Conservation (phyloP, 257 asterid species). For the Primulina tabacum region DNA sequence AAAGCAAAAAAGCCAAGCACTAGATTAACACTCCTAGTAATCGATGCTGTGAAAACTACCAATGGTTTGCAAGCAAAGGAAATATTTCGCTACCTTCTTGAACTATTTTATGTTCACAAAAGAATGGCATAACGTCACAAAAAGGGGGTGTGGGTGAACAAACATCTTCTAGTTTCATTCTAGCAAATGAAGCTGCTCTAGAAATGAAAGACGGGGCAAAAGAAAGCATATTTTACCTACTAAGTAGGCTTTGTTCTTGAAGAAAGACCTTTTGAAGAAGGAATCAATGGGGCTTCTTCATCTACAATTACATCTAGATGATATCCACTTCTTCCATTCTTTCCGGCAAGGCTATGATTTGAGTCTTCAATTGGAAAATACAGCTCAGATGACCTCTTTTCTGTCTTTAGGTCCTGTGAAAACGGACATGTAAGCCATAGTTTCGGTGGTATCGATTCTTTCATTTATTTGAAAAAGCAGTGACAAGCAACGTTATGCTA, state of each 20-base stretch:
- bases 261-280: constrained; percentile 42
- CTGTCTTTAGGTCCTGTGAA: constrained; percentile 33
- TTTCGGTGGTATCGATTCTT: neutral
- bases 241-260: constrained; percentile 52
- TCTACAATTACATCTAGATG: constrained; percentile 36
- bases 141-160: constrained; percentile 3
- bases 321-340: constrained; percentile 36
- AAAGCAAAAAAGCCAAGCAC: neutral
- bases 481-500: neutral
- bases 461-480: neutral
- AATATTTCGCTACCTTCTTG: constrained; percentile 26
- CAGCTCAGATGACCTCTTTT: constrained; percentile 35
- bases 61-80: constrained; percentile 1
- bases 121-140: constrained; percentile 28
- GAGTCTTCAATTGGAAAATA: constrained; percentile 35
- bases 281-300: constrained; percentile 51
- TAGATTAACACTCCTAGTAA: neutral
- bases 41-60: constrained; percentile 12
- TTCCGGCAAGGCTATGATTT: constrained; percentile 30
- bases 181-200: constrained; percentile 26
- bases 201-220: constrained; percentile 3
- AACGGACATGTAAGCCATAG: neutral
- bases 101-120: constrained; percentile 28
- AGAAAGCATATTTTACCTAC: constrained; percentile 8
- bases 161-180: neutral